Conservation (phyloP, 2,329 filamentous ascomycete genomes). For the Phialemoniopsis sp. region DNA sequence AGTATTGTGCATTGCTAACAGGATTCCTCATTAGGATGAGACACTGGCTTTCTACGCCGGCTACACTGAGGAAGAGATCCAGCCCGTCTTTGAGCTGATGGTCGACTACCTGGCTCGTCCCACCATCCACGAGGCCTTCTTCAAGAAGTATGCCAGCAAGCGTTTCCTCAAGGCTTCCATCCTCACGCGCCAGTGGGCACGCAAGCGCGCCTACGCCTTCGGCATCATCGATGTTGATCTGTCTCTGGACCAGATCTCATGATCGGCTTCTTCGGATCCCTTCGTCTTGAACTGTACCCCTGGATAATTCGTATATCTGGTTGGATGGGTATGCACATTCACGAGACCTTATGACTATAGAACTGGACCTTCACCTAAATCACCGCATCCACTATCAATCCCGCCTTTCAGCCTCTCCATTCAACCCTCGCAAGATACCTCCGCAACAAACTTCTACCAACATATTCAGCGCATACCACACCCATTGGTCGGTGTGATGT, state of each 20-base stretch:
- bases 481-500: too few relatives aligned
- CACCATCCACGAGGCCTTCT: constrained; percentile 93
- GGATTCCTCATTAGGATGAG: constrained; percentile 55
- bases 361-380: too few relatives aligned
- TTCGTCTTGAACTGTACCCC: too few relatives aligned
- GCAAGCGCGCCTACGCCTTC: constrained; percentile 64
- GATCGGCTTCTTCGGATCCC: constrained; percentile 2
- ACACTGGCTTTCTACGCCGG: constrained; percentile 89
- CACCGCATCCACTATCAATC: too few relatives aligned
- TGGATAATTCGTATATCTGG: too few relatives aligned
- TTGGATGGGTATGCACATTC: too few relatives aligned
- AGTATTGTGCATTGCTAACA: constrained; percentile 9
- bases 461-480: too few relatives aligned
- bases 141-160: constrained; percentile 99
- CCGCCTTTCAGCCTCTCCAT: too few relatives aligned
- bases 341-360: too few relatives aligned
- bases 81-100: constrained; percentile 90
- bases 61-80: constrained; percentile 88
- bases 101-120: constrained; percentile 92
- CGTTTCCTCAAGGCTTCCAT: constrained; percentile 98
- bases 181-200: constrained; percentile 87
- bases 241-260: constrained; percentile 43
- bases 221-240: constrained; percentile 47
- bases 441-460: too few relatives aligned
- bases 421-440: too few relatives aligned